Conservation (phyloP, 1,284 basidiomycete genomes). For the Tilletiaria anomala region DNA sequence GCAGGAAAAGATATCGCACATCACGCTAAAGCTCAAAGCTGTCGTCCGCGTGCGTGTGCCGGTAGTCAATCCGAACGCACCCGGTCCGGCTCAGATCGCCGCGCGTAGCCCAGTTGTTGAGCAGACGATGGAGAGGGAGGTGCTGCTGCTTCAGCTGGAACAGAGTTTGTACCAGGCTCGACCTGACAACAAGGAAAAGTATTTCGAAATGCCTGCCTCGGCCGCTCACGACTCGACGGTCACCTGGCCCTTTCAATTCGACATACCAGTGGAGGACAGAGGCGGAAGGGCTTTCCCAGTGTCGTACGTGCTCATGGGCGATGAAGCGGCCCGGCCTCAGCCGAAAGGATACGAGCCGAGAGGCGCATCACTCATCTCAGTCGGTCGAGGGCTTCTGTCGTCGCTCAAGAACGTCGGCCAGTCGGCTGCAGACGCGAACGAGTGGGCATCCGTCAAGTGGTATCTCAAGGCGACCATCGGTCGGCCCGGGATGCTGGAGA, state of each 20-base stretch:
- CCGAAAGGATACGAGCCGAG: conserved; percentile 4
- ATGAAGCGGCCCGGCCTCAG: neutral
- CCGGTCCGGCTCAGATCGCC: neutral
- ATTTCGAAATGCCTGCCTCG: conserved; percentile 2
- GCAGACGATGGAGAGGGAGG: conserved; percentile 3
- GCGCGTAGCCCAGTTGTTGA: neutral
- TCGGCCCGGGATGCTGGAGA: conserved; percentile 19
- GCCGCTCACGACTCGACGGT: conserved; percentile 4
- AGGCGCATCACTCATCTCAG: conserved; percentile 5
- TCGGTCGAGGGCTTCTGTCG: conserved; percentile 3
- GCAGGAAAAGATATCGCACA: conserved; percentile 12
- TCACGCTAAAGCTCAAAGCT: conserved; percentile 8
- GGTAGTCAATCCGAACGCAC: neutral
- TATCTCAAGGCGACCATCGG: conserved; percentile 30
- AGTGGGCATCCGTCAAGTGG: conserved; percentile 31
- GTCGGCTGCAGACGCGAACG: conserved; percentile 1
- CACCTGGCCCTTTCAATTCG: conserved; percentile 14
- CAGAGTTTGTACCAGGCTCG: conserved; percentile 9
- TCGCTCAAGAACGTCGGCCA: conserved; percentile 1
- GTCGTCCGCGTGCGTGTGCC: neutral
- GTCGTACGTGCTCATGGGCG: neutral
- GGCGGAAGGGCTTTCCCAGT: neutral
- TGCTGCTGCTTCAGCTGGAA: conserved; percentile 18
- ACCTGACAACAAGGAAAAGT: neutral
- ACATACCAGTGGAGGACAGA: conserved; percentile 8